Conservation (phyloP, 2,329 filamentous ascomycete genomes). For the Colletotrichum truncatum region DNA sequence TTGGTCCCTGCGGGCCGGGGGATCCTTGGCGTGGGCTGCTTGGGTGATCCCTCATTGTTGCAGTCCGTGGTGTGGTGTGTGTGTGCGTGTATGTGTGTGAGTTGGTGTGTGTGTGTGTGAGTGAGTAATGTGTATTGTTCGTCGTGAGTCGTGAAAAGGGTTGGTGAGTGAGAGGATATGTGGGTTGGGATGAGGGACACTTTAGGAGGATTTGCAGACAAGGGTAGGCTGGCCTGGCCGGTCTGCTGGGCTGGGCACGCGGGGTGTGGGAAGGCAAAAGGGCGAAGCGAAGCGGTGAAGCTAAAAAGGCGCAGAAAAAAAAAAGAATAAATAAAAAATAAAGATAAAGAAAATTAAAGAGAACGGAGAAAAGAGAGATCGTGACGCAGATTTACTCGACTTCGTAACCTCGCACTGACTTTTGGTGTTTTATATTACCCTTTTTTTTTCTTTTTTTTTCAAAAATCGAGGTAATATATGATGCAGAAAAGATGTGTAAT, state of each 20-base stretch:
- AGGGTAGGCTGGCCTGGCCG: neutral
- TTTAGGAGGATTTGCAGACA: neutral
- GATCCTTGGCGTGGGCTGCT: conserved; percentile 14
- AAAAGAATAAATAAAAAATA: too few relatives aligned
- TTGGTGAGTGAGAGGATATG: neutral
- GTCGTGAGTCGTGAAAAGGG: neutral
- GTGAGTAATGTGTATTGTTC: neutral
- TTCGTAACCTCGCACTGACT: conserved; percentile 6
- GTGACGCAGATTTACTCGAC: too few relatives aligned
- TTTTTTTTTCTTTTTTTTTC: too few relatives aligned
- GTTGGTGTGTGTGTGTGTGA: neutral
- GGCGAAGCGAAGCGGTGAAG: neutral
- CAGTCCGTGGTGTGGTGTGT: neutral
- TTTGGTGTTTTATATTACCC: too few relatives aligned
- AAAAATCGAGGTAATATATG: too few relatives aligned
- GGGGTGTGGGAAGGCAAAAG: neutral
- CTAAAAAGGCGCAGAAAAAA: neutral
- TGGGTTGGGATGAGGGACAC: conserved; percentile 9
- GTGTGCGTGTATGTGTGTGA: neutral
- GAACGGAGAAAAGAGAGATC: too few relatives aligned
- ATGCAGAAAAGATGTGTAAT: too few relatives aligned
- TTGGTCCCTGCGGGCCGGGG: conserved; percentile 2
- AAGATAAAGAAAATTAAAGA: too few relatives aligned
- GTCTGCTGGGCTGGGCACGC: neutral
- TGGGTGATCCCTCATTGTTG: conserved; percentile 20